Base-by-base conservation (phyloP, 1,139 yeast genomes). In the Scheffersomyces parashehatae region DNA sequence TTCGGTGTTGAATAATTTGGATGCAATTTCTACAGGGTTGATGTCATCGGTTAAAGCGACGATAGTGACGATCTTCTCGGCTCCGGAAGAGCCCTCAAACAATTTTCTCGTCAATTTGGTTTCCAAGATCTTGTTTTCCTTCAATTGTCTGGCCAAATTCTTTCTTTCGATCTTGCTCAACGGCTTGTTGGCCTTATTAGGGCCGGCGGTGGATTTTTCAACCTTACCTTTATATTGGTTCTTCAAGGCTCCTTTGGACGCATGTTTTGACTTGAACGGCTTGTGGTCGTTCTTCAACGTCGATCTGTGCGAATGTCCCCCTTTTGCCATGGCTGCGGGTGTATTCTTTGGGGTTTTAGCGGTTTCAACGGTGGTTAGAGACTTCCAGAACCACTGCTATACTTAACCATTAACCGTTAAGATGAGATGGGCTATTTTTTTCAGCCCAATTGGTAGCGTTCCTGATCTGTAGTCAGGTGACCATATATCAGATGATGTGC, bases 231-330 rank as follows among this genome's bases (percentile, higher is more conserved):
- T 91, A 54, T 73, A 74, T 47, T 80, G 75, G 50, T 88, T 86
- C 62, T 89, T 91, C 57, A 90, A 64, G 42, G 90, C 82, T 44
- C 97, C 88, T 61, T 93, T 93, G n/a, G 95, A 81, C 15, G 97
- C 81, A 71, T 93, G 98, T 59, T 83, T 85, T 6, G 96, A 82
- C 62, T 93, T 93, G 77, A 89, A 93, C 9, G 93, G 79, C 68
- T 93, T 93, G 58, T 91, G 96, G 42, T 83, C 83, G 63, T 84
- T 85, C 67, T 89, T 91, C 44, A 87, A 71, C 8, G 96, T 82
- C 13, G 93, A 76, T 61, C 97, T 79, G 62, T 91, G 97, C 13
- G 88, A 82, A 59, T 83, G 85, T 44, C 88, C 88, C 36, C 75
- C 75, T 53, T 64, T 65, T 30, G 85, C 88, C 89, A 83, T 83